Evolutionary conservation across 2,329 filamentous ascomycete genomes (phyloP).

Genomic region (Cyphellophora attinorum): DNA sequence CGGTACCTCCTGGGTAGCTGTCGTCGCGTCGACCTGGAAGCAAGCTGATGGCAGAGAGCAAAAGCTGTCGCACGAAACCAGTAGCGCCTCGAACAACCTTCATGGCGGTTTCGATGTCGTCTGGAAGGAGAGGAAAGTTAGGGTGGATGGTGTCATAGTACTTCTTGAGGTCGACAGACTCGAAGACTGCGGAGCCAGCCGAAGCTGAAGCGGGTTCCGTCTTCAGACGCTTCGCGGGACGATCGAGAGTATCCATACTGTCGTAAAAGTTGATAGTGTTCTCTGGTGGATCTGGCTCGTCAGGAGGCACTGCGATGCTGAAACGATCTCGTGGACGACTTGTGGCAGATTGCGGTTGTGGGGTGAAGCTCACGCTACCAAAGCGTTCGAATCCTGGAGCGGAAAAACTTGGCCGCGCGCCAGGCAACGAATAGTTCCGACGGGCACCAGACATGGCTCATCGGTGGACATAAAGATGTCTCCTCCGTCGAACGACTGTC

Average conservation of each 20-base stretch:
- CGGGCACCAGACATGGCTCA: constrained; percentile 29
- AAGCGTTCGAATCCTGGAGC: constrained; percentile 12
- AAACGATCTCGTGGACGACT: constrained; percentile 8
- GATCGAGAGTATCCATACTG: constrained; percentile 4
- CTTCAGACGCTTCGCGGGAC: constrained; percentile 10
- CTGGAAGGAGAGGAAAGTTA: constrained; percentile 14
- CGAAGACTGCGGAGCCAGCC: too few species aligned
- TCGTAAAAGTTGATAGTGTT: constrained; percentile 5
- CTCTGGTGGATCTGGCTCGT: constrained; percentile 10
- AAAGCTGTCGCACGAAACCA: constrained; percentile 2
- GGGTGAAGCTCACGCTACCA: constrained; percentile 13
- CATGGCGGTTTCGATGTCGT: constrained; percentile 2
- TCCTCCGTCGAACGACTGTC: constrained; percentile 16
- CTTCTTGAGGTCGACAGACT: constrained; percentile 5
- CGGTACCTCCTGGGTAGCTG: neutral
- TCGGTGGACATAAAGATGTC: constrained; percentile 45
- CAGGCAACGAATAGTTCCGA: constrained; percentile 36
- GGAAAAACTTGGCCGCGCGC: constrained; percentile 26
- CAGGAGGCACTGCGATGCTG: constrained; percentile 17
- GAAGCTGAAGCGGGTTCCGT: constrained; percentile 7
- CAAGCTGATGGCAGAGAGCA: neutral
- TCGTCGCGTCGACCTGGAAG: neutral
- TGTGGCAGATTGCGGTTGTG: constrained; percentile 1
- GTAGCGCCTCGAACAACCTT: constrained; percentile 1
- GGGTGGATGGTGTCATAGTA: constrained; percentile 16